phyloP scores from a whole-genome alignment of 2,329 filamentous ascomycete genomes.

The Cercospora berteroae region DNA sequence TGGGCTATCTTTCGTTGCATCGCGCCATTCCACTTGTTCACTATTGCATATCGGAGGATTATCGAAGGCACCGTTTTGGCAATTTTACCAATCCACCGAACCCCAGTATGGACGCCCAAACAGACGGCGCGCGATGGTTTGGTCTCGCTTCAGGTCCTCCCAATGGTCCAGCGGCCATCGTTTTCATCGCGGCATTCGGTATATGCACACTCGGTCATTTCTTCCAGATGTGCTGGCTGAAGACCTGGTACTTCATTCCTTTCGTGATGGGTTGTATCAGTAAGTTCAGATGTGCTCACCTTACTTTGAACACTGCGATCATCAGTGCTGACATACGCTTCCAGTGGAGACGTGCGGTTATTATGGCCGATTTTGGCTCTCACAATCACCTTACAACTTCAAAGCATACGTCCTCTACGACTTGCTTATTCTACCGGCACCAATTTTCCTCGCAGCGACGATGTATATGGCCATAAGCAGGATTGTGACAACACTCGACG shows the following conservation, averaged over 20 bases:
- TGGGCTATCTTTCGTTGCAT: neutral
- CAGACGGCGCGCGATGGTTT: constrained; percentile 6
- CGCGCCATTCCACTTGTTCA: neutral
- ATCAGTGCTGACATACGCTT: neutral
- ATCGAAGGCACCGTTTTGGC: neutral
- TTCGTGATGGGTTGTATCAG: constrained; percentile 41
- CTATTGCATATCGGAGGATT: neutral
- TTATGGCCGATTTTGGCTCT: constrained; percentile 41
- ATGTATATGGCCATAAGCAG: constrained; percentile 50
- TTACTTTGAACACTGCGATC: neutral
- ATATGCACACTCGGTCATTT: constrained; percentile 38
- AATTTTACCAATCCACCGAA: neutral
- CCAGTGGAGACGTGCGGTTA: constrained; percentile 45
- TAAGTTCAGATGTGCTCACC: constrained; percentile 24
- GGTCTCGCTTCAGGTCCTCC: neutral
- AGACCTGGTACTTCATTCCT: constrained; percentile 41
- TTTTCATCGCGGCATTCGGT: constrained; percentile 32
- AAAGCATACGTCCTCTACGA: constrained; percentile 45
- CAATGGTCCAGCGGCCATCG: constrained; percentile 27
- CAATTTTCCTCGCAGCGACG: constrained; percentile 48
- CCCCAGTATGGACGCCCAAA: constrained; percentile 5
- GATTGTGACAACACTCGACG: constrained; percentile 35
- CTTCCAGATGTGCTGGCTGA: constrained; percentile 39
- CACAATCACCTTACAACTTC: constrained; percentile 39
- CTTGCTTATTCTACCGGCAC: constrained; percentile 45